Conservation (phyloP, 306 rosid genomes). For the Trifolium subterraneum region DNA sequence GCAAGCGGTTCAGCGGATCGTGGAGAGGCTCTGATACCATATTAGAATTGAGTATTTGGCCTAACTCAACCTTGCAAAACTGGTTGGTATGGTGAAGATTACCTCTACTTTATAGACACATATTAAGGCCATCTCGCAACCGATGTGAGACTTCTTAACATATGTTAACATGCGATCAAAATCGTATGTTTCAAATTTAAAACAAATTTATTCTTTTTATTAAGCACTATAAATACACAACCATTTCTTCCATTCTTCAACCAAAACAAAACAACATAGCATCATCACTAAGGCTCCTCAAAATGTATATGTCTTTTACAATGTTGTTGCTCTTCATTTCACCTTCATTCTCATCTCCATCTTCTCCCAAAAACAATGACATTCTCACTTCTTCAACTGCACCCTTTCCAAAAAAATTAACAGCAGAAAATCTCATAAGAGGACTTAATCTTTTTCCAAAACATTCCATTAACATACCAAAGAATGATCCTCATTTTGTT, state of each 20-base stretch:
- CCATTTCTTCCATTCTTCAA: background rate
- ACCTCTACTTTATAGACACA: no score
- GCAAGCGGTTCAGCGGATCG: no score
- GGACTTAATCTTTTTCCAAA: slow-evolving; percentile 74
- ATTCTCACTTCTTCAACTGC: background rate
- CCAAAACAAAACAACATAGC: background rate
- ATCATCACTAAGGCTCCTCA: slow-evolving; percentile 17
- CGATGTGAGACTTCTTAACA: no score
- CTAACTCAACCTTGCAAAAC: no score
- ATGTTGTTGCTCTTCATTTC: slow-evolving; percentile 39
- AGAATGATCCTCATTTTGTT: slow-evolving; percentile 39
- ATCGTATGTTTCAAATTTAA: no score
- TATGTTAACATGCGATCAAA: no score
- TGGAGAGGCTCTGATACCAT: no score
- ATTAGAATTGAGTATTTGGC: no score
- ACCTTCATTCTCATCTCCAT: slow-evolving; percentile 44
- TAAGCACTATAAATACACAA: background rate
- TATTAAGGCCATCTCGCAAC: no score
- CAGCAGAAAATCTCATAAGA: slow-evolving; percentile 74
- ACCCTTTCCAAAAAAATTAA: slow-evolving; percentile 40
- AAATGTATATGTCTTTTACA: slow-evolving; percentile 37
- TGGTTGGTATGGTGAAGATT: no score
- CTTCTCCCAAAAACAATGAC: slow-evolving; percentile 11
- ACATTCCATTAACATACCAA: slow-evolving; percentile 56
- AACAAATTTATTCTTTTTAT: no score